Base-by-base conservation (phyloP, 2,329 filamentous ascomycete species). In the Westerdykella sp. region DNA sequence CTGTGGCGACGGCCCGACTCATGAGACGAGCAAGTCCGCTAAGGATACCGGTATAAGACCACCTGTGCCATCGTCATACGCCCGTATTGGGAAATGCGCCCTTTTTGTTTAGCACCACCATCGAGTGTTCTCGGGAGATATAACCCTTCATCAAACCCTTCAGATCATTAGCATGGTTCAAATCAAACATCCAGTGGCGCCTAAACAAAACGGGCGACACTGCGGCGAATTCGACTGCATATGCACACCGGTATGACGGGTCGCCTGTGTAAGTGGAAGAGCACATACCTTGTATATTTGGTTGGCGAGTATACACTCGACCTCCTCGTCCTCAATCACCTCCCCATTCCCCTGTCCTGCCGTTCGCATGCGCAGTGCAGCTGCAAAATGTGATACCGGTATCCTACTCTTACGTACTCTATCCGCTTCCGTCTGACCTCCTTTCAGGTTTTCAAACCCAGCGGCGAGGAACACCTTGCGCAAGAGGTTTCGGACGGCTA, bases 71-170 rank as follows among this genome's bases (percentile, higher is more conserved):
- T 21, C 6, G 4, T 60, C 57, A 83, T 16, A 82, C 72, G 25
- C 87, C 86, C 18, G 94, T 97, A 18, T 90, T 90, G 0, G 94
- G 93, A 61, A 98, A 98, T 2, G 93, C 91, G 37, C 87, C 88
- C 45, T 79, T 85, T 68, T 96, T 97, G 67, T 88, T 96, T 44
- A 98, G 71, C 15, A 98, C 93, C 22, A 98, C 85, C 54, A 90
- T 90, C 28, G 85, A 85, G 54, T 86, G 81, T 55, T 95, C 90
- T 42, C 91, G 84, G 25, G 91, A 84, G 54, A 98, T 98, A 69
- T 98, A 98, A 34, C 94, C 93, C 70, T 97, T 98, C 87, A 98
- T 95, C 18, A 93, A 75, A 46, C 85, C 86, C 88, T 95, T 54
- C 36, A 32, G 15, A 35, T 28, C 10, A 47, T 65, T 42, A 66